Conservation (phyloP, 495 filamentous ascomycete species). For the Aspergillus baeticus region DNA sequence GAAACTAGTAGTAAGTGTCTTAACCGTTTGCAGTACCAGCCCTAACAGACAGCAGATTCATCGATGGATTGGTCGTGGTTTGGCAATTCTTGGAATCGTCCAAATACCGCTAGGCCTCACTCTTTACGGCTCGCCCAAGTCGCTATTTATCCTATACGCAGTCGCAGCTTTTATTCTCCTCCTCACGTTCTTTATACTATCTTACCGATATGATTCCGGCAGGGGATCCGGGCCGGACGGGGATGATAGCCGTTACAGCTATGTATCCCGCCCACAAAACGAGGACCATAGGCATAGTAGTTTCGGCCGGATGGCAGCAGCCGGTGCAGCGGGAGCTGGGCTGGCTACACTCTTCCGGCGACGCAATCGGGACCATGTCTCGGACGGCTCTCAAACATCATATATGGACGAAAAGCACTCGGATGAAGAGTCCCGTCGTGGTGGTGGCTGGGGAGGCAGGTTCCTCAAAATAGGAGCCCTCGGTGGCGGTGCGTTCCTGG, state of each 20-base stretch:
- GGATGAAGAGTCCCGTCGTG: constrained; percentile 41
- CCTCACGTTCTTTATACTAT: constrained; percentile 69
- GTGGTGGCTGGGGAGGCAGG: constrained; percentile 62
- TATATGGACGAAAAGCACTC: constrained; percentile 64
- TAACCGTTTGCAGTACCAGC: not conserved
- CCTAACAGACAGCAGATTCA: constrained; percentile 54
- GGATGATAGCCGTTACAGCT: constrained; percentile 52
- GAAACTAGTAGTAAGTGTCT: constrained; percentile 62
- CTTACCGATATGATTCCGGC: constrained; percentile 57
- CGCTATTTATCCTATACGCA: constrained; percentile 80
- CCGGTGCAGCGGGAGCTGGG: constrained; percentile 60
- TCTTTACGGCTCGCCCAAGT: constrained; percentile 85
- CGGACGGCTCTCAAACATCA: constrained; percentile 47
- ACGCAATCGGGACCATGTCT: constrained; percentile 34
- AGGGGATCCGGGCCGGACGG: constrained; percentile 41
- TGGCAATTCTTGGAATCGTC: constrained; percentile 76
- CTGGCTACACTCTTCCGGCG: constrained; percentile 56
- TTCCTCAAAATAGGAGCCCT: constrained; percentile 66
- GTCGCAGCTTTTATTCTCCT: constrained; percentile 68
- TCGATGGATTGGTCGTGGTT: constrained; percentile 77
- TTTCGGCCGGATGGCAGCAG: constrained; percentile 41
- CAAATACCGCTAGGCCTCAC: constrained; percentile 90
- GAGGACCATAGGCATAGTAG: constrained; percentile 35
- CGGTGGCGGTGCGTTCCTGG: constrained; percentile 62
- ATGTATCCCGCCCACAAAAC: constrained; percentile 42